Evolutionary conservation across 139 green algal genomes (phyloP), one percentile per base, ranked within the genome.

Genomic region (Nannochloris sp.): DNA sequence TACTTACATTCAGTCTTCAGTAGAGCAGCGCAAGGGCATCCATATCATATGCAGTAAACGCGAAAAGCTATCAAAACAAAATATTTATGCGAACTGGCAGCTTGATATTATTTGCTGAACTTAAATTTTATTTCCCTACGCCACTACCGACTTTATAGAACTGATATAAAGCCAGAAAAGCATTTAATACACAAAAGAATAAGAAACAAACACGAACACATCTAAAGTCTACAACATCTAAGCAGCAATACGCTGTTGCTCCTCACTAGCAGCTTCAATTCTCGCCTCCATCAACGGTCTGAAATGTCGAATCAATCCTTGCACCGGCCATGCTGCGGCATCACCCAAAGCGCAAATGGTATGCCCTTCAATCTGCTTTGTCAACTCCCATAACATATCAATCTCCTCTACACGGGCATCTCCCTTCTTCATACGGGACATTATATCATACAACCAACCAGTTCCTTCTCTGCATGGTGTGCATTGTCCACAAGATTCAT

Each of bases 341-440:
- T 90, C 83, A 7, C 83, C 83, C 34, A 90, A 71, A 35, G 83
- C 83, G 58, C 83, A 90, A 42, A 90, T 90, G 24, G 83, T 89
- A 62, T 89, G 83, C 9, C 77, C 72, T 60, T 82, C 74, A 30
- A 74, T 90, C 70, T 90, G 83, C 80, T 81, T 84, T 13, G 81
- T 88, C 24, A 88, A 54, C 81, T 88, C 81, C 72, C 75, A 70
- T 27, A 89, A 27, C 83, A 90, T 90, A 64, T 90, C 83, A 13
- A 90, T 89, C 69, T 90, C 83, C 75, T 87, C 82, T 33, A 87
- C 15, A 8, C 68, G 56, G 4, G 83, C 83, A 51, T 90, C 76
- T 24, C 83, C 83, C 35, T 60, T 75, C 44, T 69, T 55, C 70
- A 69, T 70, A 30, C 71, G 69, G 8, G 65, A 67, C 24, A 76